Evolutionary conservation across 2,329 filamentous ascomycete species (phyloP), one percentile per base, ranked within the genome.

Genomic region (Capronia coronata): DNA sequence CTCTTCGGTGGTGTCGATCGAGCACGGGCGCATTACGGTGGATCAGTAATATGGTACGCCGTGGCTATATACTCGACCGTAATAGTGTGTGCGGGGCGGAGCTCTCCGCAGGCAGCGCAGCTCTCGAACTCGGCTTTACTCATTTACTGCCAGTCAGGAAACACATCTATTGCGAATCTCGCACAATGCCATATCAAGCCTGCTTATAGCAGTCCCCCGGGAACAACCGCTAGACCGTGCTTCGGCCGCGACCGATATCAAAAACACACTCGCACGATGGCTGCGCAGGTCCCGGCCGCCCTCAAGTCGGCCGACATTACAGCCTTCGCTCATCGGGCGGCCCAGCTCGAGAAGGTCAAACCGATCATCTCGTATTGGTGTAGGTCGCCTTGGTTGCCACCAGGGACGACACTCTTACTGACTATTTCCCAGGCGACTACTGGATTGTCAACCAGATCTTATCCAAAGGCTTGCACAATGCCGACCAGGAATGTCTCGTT

Each of bases 281-380:
- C 87, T 43, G 76, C 79, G 61, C 73, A 74, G 48, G 73, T 91
- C 49, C 88, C 88, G 13, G 74, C 78, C 27, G 79, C 79, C 63
- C 76, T 98, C 62, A 89, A 86, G 71, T 74, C 83, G 49, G 83
- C 86, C 52, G 89, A 95, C 65, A 81, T 95, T 63, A 82, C 81
- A 58, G 86, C 88, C 53, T 96, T 94, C 67, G 83, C 90, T 55
- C 78, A 83, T 47, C 82, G 91, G 63, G 91, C 88, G 27, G 78
- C 80, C 29, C 91, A 98, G 72, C 79, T 98, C 42, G 86, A 91
- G 66, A 78, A 78, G 51, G 80, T 83, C 63, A 93, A 91, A 68
- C 93, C 93, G 7, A 87, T 93, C 52, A 79, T 97, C 59, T 78
- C 90, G 56, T 98, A 97, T 68, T 97, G 91, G 89, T 93, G 91